Evolutionary conservation across 176 grass and related monocot species (phyloP).

Genomic region (Saccharum officinarum): DNA sequence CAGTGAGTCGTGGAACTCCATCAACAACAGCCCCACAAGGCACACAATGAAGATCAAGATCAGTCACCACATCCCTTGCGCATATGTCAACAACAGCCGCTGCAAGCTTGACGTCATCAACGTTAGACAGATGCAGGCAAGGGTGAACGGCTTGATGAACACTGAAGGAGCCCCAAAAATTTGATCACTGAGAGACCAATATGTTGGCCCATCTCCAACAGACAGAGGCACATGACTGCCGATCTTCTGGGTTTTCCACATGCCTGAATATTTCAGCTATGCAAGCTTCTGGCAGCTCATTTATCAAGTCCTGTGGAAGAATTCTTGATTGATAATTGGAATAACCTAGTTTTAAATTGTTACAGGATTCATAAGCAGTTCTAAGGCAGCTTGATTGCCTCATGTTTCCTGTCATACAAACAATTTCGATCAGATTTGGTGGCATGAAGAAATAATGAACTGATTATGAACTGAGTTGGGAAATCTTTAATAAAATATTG

Average conservation of each 20-base stretch:
- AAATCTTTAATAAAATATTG: neutral
- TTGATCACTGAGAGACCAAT: slow-evolving; percentile 1
- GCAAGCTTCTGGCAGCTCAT: slow-evolving; percentile 23
- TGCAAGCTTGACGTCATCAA: slow-evolving; percentile 21
- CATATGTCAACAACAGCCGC: neutral
- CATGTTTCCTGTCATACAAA: slow-evolving; percentile 11
- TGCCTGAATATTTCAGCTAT: slow-evolving; percentile 32
- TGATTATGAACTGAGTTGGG: neutral
- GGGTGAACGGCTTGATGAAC: neutral
- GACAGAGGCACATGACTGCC: slow-evolving; percentile 4
- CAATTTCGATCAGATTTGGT: neutral
- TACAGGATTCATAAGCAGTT: neutral
- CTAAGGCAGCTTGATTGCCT: slow-evolving; percentile 15
- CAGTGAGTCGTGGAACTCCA: neutral
- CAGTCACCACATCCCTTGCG: slow-evolving; percentile 1
- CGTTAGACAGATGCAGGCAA: slow-evolving; percentile 17
- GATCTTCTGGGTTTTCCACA: slow-evolving; percentile 15
- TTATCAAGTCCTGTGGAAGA: slow-evolving; percentile 21
- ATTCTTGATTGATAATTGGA: neutral
- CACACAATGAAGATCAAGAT: slow-evolving; percentile 7
- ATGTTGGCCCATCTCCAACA: slow-evolving; percentile 12
- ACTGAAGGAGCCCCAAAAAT: slow-evolving; percentile 5
- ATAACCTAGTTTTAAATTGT: neutral
- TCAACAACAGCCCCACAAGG: neutral
- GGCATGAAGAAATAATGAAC: neutral